phyloP scores from a whole-genome alignment of 805 yeast genomes.

The Pichia kluyveri region DNA sequence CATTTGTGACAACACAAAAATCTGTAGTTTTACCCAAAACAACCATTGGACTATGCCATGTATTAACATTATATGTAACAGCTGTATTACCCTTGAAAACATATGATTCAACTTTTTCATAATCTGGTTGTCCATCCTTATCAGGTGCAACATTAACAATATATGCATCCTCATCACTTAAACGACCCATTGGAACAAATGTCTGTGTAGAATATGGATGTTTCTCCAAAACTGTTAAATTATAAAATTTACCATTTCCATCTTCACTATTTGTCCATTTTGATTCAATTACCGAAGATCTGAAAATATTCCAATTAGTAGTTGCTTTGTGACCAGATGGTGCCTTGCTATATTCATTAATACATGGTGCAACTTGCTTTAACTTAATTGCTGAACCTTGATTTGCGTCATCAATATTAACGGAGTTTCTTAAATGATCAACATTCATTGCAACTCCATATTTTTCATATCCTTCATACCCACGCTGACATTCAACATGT shows the following conservation, averaged over 20 bases:
- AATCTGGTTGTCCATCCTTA: slow-evolving; percentile 48
- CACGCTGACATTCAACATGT: neutral
- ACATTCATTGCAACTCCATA: slow-evolving; percentile 79
- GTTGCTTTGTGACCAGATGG: slow-evolving; percentile 40
- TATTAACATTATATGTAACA: slow-evolving; percentile 75
- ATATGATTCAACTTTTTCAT: slow-evolving; percentile 55
- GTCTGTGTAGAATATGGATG: slow-evolving; percentile 89
- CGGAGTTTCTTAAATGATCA: slow-evolving; percentile 51
- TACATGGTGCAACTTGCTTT: slow-evolving; percentile 61
- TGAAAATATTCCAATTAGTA: slow-evolving; percentile 75
- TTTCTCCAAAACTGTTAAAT: slow-evolving; percentile 69
- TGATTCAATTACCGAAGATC: slow-evolving; percentile 72
- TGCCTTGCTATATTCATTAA: slow-evolving; percentile 38
- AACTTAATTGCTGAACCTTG: slow-evolving; percentile 90
- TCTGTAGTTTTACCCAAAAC: slow-evolving; percentile 61
- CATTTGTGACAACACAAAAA: slow-evolving; percentile 84
- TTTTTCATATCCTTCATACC: slow-evolving; percentile 40
- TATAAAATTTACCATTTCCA: slow-evolving; percentile 26
- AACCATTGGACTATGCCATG: slow-evolving; percentile 98
- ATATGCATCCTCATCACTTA: slow-evolving; percentile 41
- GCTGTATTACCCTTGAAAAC: slow-evolving; percentile 77
- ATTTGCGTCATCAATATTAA: slow-evolving; percentile 52
- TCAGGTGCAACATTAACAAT: slow-evolving; percentile 69
- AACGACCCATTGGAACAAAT: slow-evolving; percentile 81
- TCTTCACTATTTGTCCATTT: slow-evolving; percentile 27